A percentile compares a stretch with the other conserved stretches of the same genome.
Evolutionary conservation across 768 basidiomycete genomes (phyloP).

Genomic region (Xerocomus brunneocitrinus): DNA sequence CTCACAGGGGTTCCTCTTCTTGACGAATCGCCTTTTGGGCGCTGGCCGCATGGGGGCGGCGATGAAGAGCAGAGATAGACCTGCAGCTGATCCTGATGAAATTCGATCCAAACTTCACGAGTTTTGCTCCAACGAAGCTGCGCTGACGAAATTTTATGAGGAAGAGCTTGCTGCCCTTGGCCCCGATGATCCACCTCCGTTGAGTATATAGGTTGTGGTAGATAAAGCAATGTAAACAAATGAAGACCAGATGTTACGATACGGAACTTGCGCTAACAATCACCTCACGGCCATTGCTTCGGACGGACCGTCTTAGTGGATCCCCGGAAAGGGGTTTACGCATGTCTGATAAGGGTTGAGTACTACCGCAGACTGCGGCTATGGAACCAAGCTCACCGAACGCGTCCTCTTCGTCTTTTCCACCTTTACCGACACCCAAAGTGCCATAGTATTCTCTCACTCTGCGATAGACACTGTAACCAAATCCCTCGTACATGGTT

Average conservation of each 20-base stretch:
- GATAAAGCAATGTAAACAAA: slow-evolving; percentile 6
- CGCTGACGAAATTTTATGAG: slow-evolving; percentile 65
- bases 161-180: slow-evolving; percentile 55
- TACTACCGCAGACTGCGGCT: background rate
- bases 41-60: slow-evolving; percentile 58
- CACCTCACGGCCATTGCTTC: slow-evolving; percentile 69
- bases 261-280: slow-evolving; percentile 46
- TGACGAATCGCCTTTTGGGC: slow-evolving; percentile 83
- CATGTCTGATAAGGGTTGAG: slow-evolving; percentile 44
- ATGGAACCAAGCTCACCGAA: slow-evolving; percentile 60
- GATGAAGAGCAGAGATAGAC: slow-evolving; percentile 51
- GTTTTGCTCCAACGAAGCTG: slow-evolving; percentile 59
- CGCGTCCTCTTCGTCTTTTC: slow-evolving; percentile 82
- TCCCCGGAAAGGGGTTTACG: slow-evolving; percentile 71
- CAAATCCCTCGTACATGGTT: slow-evolving; percentile 86
- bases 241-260: slow-evolving; percentile 22
- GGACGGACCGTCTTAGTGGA: slow-evolving; percentile 55
- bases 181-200: slow-evolving; percentile 39
- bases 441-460: slow-evolving; percentile 88
- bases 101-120: slow-evolving; percentile 55
- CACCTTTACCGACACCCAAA: slow-evolving; percentile 71
- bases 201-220: slow-evolving; percentile 36
- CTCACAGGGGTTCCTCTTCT: slow-evolving; percentile 76
- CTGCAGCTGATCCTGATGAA: slow-evolving; percentile 55
- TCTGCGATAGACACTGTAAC: slow-evolving; percentile 88